Conservation (phyloP, 352 stramenopile species). For the Globisporangium paddicum region DNA sequence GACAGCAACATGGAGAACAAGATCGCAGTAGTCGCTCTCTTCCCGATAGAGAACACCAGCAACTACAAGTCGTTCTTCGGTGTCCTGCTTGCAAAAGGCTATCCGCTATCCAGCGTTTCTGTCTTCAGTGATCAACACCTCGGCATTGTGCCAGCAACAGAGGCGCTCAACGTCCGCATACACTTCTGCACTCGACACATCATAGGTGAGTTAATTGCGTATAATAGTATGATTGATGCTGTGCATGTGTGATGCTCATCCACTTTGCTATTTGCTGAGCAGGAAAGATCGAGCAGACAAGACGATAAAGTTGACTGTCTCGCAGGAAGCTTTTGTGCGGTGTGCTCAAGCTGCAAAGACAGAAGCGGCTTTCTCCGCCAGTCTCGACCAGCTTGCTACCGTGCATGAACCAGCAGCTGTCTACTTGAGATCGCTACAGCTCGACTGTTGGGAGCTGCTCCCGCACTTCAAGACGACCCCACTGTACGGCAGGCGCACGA, state of each 20-base stretch:
- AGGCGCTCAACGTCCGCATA: not conserved
- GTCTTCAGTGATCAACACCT: not conserved
- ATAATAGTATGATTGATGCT: not conserved
- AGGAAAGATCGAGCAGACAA: not conserved
- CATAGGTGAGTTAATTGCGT: not conserved
- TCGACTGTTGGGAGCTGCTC: not conserved
- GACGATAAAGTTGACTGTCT: not conserved
- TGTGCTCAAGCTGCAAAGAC: not conserved
- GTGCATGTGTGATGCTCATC: not conserved
- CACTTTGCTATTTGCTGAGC: not conserved
- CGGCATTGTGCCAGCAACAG: not conserved
- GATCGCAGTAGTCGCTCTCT: conserved; percentile 13
- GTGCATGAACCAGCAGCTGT: not conserved
- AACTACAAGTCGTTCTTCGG: not conserved
- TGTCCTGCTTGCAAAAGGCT: not conserved
- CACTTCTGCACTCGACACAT: not conserved
- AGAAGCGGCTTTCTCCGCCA: not conserved
- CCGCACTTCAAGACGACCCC: not conserved
- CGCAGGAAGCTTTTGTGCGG: not conserved
- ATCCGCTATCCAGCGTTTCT: not conserved
- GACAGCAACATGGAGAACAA: conserved; percentile 21
- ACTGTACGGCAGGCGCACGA: not conserved
- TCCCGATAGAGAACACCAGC: conserved; percentile 4
- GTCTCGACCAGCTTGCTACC: not conserved
- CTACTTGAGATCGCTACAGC: not conserved